phyloP scores from a whole-genome alignment of 768 basidiomycete species.

The Phlegmacium glaucopus region DNA sequence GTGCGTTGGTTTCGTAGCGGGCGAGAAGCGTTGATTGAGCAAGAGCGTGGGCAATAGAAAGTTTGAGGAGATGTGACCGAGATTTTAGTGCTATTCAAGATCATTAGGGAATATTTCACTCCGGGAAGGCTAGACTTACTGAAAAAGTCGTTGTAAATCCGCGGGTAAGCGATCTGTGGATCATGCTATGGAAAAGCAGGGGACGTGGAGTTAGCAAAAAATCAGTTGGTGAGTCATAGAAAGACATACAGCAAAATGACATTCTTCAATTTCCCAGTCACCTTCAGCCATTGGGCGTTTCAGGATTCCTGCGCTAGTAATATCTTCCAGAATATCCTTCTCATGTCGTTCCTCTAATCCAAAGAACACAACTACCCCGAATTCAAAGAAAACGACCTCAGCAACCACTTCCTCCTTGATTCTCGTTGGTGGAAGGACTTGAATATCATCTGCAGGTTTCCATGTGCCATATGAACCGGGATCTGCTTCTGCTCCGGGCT shows the following conservation, averaged over 20 bases:
- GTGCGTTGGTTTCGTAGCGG: constrained; percentile 78
- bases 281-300: constrained; percentile 56
- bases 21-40: constrained; percentile 93
- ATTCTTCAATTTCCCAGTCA: constrained; percentile 92
- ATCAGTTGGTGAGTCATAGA: no score
- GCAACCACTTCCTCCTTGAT: constrained; percentile 50
- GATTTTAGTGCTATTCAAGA: constrained; percentile 75
- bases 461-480: constrained; percentile 22
- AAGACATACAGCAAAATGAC: constrained; percentile 72
- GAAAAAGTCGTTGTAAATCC: constrained; percentile 96
- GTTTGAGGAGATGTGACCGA: constrained; percentile 83
- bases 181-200: constrained; percentile 61
- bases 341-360: constrained; percentile 81
- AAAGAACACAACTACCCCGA: constrained; percentile 92
- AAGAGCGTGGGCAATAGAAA: constrained; percentile 92
- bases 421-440: constrained; percentile 11
- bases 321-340: constrained; percentile 78
- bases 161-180: constrained; percentile 75
- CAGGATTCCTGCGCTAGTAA: constrained; percentile 68
- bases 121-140: constrained; percentile 47
- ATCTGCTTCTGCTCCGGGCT: constrained; percentile 27
- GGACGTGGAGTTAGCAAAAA: constrained; percentile 1
- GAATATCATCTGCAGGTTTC: constrained; percentile 2
- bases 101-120: neutral
- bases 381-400: constrained; percentile 78